These are phyloP conservation scores for Setaria italica DNA, from an alignment of 202 grass and related monocot genomes.

Conservation along the genomic window DNA sequence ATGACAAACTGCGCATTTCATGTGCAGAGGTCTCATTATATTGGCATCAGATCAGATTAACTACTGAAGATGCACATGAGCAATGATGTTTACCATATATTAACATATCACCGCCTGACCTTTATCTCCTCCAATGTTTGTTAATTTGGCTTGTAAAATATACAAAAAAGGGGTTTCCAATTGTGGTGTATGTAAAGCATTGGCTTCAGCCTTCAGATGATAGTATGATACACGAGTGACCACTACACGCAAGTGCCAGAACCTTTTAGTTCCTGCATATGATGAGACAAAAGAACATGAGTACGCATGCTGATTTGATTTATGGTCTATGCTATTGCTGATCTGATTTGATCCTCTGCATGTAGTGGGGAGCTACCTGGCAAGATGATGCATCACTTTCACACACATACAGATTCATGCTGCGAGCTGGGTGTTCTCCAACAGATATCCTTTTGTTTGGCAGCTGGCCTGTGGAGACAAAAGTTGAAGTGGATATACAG, in stretches of 20 bases:
- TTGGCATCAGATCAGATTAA: not conserved
- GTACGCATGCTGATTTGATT: not conserved
- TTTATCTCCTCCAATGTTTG: not conserved
- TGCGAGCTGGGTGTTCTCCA: not conserved
- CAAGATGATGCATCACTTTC: not conserved
- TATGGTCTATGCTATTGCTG: not conserved
- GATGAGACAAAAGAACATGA: not conserved
- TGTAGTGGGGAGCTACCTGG: not conserved
- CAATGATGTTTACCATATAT: slow-evolving; percentile 26
- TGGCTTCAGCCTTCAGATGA: not conserved
- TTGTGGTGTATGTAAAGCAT: not conserved
- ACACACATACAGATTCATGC: not conserved
- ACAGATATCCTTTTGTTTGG: not conserved
- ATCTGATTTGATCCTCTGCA: slow-evolving; percentile 1
- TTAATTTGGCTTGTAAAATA: not conserved
- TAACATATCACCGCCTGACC: not conserved
- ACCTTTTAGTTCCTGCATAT: not conserved
- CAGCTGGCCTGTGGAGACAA: not conserved
- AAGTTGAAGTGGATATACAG: not conserved
- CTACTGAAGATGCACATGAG: not conserved
- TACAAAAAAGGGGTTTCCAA: not conserved
- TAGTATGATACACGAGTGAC: not conserved
- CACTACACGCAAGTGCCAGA: not conserved
- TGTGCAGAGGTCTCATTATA: not conserved
- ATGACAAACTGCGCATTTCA: not conserved